Base-by-base conservation (phyloP, 768 basidiomycete genomes). In the Lepiota brunneoincarnata region DNA sequence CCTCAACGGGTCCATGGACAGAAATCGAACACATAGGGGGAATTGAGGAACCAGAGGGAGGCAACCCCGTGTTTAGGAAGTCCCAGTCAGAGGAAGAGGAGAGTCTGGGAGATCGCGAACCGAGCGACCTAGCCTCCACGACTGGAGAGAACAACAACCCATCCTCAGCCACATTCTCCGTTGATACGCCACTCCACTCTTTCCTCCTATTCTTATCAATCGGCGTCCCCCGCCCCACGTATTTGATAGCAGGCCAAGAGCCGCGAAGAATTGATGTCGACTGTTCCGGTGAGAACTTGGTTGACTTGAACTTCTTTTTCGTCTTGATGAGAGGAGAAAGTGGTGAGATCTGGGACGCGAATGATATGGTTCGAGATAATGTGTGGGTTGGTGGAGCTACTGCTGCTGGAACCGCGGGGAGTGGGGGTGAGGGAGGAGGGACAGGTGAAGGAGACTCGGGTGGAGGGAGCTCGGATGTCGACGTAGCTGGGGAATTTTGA, bases 171-270 rank as follows among this genome's bases (percentile, higher is more conserved):
- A 74, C 71, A 12, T 67, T 71, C 20, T 75, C 75, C 0, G 55
- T 59, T 20, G 66, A 66, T 5, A 70, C 53, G 1, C 69, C 75
- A 23, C 72, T 73, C 79, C 78, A 81, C 60, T 79, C 74, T 20
- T 71, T 66, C 21, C 72, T 63, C 48, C 78, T 66, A 34, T 62
- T 71, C 14, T 64, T 71, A 58, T 79, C 78, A 15, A 79, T 70
- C 1, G 77, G 79, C 1, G 79, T 81, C 1, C 78, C 78, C 18
- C 77, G 68, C 10, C 76, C 78, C 5, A 78, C 72, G 56, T 77
- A 77, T 43, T 67, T 68, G 36, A 73, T 62, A 15, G 75, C 63
- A 0, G 77, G 77, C 75, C 75, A 77, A 1, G 79, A 75, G 4
- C 75, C 74, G 7, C 72, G 63, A 11, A 67, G 58, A n/a, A 65